Base-by-base conservation (phyloP, 192 early-diverging fungal species). In the Physocladia obscura region DNA sequence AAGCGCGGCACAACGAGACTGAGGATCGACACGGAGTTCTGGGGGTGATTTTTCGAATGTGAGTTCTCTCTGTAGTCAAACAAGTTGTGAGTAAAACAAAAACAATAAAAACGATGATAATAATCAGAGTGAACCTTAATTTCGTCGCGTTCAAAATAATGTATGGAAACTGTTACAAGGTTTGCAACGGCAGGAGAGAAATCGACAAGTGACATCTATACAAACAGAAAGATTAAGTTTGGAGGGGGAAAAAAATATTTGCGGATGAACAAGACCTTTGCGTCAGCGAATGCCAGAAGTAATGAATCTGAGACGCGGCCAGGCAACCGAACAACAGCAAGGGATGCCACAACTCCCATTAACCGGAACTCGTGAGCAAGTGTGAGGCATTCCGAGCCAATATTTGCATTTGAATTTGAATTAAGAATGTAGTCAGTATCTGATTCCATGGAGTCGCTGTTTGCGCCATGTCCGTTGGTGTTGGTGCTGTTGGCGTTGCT, bases 81-180 rank as follows among this genome's bases (percentile, higher is more conserved):
- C 6, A 27, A 34, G 47, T 0, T 26, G 8, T 11, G 37, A 48
- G 27, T 15, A 51, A 32, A 17, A 49, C 8, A 34, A 4, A 26
- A 21, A 34, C 13, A 49, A 58, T 32, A 15, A 22, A 65, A 57
- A 11, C 49, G n/a, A n/a, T 13, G n/a, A 44, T 44, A 8, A n/a
- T 27, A 55, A 19, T n/a, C 17, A 51, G 5, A 34, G n/a, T 37
- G 21, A 79, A 89, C 88, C 83, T 90, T 90, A 57, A 92, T 89
- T 61, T 91, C 88, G 50, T 96, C 97, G 34, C 93, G 84, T 75
- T 98, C 97, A 76, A 97, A 98, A 74, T 91, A 95, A 79, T 98
- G 97, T 21, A 98, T 89, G 8, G 95, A 97, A 24, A 97, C 92
- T 2, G 97, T 98, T 1, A 91, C 86, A 58, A 97, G 81, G 34